phyloP scores from a whole-genome alignment of 306 rosid species.

The Spatholobus suberectus region DNA sequence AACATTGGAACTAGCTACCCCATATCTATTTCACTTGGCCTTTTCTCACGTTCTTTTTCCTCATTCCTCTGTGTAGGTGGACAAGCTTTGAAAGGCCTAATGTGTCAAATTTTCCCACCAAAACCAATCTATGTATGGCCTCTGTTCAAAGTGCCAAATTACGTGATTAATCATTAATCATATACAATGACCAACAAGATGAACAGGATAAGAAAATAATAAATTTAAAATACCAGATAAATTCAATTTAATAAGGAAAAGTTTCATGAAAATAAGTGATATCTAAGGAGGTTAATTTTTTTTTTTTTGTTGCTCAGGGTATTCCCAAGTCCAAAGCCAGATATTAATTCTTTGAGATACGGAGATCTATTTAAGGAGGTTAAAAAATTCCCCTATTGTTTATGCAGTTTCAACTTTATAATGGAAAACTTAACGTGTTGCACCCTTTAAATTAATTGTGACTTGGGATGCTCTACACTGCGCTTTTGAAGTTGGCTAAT shows the following conservation, averaged over 20 bases:
- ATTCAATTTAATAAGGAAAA: neutral
- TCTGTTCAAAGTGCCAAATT: neutral
- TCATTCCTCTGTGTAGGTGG: neutral
- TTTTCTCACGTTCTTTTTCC: conserved; percentile 40
- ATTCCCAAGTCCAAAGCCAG: too few relatives aligned
- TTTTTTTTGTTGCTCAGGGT: too few relatives aligned
- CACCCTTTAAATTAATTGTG: neutral
- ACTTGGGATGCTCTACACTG: neutral
- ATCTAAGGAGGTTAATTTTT: too few relatives aligned
- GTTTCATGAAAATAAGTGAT: too few relatives aligned
- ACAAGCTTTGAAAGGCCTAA: conserved; percentile 23
- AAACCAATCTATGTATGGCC: neutral
- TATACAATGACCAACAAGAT: neutral
- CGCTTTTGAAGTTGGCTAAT: neutral
- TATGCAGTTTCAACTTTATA: neutral
- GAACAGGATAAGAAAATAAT: neutral
- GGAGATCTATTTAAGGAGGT: too few relatives aligned
- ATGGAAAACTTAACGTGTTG: too few relatives aligned
- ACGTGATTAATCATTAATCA: neutral
- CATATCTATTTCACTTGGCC: conserved; percentile 30
- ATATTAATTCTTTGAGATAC: too few relatives aligned
- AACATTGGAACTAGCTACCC: neutral
- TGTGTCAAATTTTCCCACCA: conserved; percentile 17
- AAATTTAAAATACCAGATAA: neutral
- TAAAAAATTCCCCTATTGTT: too few relatives aligned